phyloP scores from a whole-genome alignment of 2,329 filamentous ascomycete genomes.

The Colletotrichum limetticola region DNA sequence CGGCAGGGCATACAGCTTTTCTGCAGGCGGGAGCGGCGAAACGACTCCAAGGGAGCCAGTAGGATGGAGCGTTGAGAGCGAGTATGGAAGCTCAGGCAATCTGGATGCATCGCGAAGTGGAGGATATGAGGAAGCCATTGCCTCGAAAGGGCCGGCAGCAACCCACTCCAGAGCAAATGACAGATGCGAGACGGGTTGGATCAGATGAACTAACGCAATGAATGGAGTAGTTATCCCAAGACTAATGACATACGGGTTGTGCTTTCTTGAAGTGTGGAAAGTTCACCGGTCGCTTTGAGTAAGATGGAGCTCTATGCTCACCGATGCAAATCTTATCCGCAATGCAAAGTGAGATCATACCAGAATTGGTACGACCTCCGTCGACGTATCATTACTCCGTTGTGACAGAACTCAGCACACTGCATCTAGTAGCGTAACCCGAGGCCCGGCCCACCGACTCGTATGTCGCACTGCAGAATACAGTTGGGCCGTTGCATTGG shows the following conservation, averaged over 20 bases:
- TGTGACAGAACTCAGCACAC: not conserved
- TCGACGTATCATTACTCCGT: not conserved
- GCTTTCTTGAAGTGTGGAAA: not conserved
- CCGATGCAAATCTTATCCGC: not conserved
- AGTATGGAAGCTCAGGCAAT: slow-evolving; percentile 36
- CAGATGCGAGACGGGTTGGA: not conserved
- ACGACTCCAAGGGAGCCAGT: slow-evolving; percentile 38
- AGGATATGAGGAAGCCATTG: not conserved
- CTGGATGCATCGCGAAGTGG: not conserved
- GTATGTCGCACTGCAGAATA: not conserved
- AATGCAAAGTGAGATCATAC: not conserved
- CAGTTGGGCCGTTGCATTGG: not conserved
- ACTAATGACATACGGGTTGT: not conserved
- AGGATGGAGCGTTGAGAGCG: slow-evolving; percentile 44
- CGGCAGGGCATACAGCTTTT: slow-evolving; percentile 40
- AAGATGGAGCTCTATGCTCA: not conserved
- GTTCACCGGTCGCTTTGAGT: not conserved
- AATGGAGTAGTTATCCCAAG: not conserved
- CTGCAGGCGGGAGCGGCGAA: slow-evolving; percentile 39
- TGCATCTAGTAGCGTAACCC: not conserved
- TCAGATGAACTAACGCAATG: not conserved
- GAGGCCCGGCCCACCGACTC: not conserved
- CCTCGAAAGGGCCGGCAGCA: not conserved
- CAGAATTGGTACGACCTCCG: not conserved
- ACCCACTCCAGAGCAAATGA: not conserved